These are phyloP conservation scores for Nakazawaea wyomingensis DNA, from an alignment of 805 yeast species.

Conservation along the genomic window DNA sequence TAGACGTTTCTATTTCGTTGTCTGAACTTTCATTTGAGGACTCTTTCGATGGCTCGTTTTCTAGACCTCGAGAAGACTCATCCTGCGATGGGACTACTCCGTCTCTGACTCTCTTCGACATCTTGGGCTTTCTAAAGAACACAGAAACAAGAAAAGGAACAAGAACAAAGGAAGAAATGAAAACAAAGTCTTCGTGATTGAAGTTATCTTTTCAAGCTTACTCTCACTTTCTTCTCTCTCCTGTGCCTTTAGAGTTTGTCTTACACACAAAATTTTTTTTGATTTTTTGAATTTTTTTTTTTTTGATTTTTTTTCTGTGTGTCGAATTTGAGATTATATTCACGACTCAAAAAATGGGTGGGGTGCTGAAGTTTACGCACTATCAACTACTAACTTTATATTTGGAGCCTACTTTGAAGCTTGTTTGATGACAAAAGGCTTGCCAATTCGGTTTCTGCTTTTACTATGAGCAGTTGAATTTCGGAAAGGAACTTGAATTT, in stretches of 20 bases:
- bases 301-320: neutral
- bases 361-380: too few species aligned
- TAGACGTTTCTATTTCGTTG: slow-evolving; percentile 2
- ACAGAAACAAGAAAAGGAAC: neutral
- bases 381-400: too few species aligned
- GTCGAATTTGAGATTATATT: neutral
- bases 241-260: neutral
- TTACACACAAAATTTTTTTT: neutral
- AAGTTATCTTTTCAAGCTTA: too few species aligned
- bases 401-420: too few species aligned
- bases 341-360: too few species aligned
- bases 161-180: neutral
- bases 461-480: too few species aligned
- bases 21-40: slow-evolving; percentile 1
- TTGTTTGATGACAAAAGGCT: too few species aligned
- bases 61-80: slow-evolving; percentile 11
- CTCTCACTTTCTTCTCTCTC: too few species aligned
- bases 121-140: neutral
- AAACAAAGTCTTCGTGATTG: too few species aligned
- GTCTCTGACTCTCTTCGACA: slow-evolving; percentile 1
- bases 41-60: neutral
- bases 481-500: too few species aligned
- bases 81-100: slow-evolving; percentile 2
- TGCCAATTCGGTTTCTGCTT: too few species aligned
- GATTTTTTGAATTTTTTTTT: neutral